Conservation (phyloP, 2,329 filamentous ascomycete genomes). For the Hymenoscyphus fraxineus region DNA sequence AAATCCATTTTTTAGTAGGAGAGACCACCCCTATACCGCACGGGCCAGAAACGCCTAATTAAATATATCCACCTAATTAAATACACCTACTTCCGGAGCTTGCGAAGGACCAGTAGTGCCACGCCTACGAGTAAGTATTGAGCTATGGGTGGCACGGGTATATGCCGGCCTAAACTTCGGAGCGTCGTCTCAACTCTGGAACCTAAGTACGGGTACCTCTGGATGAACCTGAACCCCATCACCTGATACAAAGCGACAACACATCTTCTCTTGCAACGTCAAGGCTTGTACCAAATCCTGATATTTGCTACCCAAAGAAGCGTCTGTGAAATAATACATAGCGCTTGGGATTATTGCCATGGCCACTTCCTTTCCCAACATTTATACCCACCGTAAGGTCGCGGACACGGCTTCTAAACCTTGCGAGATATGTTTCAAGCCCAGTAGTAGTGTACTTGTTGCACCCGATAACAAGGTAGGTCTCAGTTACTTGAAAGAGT, state of each 20-base stretch:
- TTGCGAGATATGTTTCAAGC: slow-evolving; percentile 90
- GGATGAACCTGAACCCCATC: neutral
- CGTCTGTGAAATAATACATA: neutral
- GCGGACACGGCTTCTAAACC: slow-evolving; percentile 78
- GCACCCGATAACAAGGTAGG: slow-evolving; percentile 82
- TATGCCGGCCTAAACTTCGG: neutral
- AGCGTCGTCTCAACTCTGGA: neutral
- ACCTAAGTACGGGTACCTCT: neutral
- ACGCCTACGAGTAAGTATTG: too few species aligned
- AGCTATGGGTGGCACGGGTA: too few species aligned
- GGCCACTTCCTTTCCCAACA: slow-evolving; percentile 59
- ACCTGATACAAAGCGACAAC: neutral
- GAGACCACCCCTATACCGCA: too few species aligned
- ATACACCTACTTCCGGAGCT: too few species aligned
- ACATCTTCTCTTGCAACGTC: neutral
- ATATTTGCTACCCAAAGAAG: neutral
- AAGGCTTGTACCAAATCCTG: neutral
- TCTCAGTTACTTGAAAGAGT: neutral
- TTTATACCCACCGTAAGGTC: slow-evolving; percentile 82
- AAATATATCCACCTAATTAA: too few species aligned
- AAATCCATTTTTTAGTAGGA: too few species aligned
- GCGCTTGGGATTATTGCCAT: neutral
- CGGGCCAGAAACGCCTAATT: too few species aligned
- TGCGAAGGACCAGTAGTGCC: too few species aligned
- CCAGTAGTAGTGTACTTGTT: slow-evolving; percentile 80